phyloP scores from a whole-genome alignment of 129 eudicot genomes.

The Artemisia argyi region DNA sequence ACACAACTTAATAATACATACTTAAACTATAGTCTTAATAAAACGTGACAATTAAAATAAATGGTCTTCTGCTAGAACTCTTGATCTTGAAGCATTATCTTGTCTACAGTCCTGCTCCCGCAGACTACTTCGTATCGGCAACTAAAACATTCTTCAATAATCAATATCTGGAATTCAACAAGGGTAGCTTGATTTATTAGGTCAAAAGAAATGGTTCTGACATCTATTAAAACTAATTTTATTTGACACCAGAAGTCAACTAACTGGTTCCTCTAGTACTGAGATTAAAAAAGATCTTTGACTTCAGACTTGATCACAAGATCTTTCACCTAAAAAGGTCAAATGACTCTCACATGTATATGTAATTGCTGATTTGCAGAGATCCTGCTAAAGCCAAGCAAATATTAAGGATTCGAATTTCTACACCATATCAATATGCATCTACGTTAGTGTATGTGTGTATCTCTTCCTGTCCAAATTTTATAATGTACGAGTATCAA shows the following conservation, averaged over 20 bases:
- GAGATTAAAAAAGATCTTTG: not conserved
- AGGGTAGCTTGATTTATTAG: not conserved
- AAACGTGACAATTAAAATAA: too few relatives aligned
- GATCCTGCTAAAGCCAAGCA: too few relatives aligned
- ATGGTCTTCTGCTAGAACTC: too few relatives aligned
- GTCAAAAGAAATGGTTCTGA: not conserved
- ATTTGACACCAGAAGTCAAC: not conserved
- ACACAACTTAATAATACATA: too few relatives aligned
- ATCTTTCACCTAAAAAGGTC: not conserved
- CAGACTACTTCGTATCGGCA: too few relatives aligned
- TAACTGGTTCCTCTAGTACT: not conserved
- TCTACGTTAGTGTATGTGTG: not conserved
- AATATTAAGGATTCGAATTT: too few relatives aligned
- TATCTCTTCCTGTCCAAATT: not conserved
- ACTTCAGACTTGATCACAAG: not conserved
- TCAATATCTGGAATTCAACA: not conserved
- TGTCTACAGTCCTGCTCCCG: too few relatives aligned
- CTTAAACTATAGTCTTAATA: too few relatives aligned
- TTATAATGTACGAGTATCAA: not conserved
- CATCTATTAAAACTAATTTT: not conserved
- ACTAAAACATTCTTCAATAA: too few relatives aligned
- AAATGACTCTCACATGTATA: not conserved
- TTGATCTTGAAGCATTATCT: too few relatives aligned
- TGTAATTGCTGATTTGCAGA: too few relatives aligned
- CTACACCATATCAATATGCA: not conserved